Evolutionary conservation across 164 flowering plant genomes (phyloP), one percentile per base, ranked within the genome.

Genomic region (Akebia trifoliata): DNA sequence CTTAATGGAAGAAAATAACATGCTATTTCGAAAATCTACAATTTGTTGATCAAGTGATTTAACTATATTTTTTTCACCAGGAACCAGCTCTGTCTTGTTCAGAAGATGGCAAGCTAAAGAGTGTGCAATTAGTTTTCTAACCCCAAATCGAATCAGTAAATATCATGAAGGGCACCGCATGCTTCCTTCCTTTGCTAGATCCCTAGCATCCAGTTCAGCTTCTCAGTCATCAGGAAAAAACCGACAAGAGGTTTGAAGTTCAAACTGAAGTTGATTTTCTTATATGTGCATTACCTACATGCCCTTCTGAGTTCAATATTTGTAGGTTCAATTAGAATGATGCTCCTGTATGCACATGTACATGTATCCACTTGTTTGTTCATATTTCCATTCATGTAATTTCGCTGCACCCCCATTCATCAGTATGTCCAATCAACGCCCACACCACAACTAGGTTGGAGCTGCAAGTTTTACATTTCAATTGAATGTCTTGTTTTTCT

Each of bases 191-290:
- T 54, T 34, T 37, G 69, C 45, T 50, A 65, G 76, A 45, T 49
- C 57, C 28, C 59, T 72, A 29, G 69, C 70, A 11, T 65, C 76
- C 50, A 65, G 32, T 40, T 62, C 72, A 38, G 67, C 54, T 61
- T 65, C 76, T 14, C 67, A 69, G 50, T 53, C 71, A 50, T 58
- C 76, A 22, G 42, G 64, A 25, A 37, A 29, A 60, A 65, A 34
- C 8, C 20, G 17, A 0, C 35, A 43, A 4, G 51, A 68, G 72
- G 70, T 72, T 49, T 43, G 48, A 53, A 35, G 15, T 37, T 44
- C 40, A 53, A 46, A 12, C 37, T 15, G 35, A 36, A 47, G 22
- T 20, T 20, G 17, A 24, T 30, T 7, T 21, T 22, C 61, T 25
- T 28, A 12, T 37, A 39, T 39, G 9, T 56, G 11, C 11, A 24